Conservation (phyloP, 208 protist species). For the Tritrichomonas musculus region DNA sequence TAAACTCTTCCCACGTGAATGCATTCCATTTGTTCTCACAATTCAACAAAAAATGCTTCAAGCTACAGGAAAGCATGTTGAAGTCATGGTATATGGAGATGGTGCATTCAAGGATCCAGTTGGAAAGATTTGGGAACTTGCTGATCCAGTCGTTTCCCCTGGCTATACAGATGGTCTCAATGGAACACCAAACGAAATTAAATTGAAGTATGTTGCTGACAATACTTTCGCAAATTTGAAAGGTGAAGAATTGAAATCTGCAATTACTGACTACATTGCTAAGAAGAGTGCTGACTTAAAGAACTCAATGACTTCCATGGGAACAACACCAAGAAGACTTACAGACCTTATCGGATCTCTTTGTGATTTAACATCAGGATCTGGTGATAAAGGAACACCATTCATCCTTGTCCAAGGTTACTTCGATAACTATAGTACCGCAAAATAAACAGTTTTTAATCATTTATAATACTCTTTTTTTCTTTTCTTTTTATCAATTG, state of each 20-base stretch:
- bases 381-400: not conserved
- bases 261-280: not conserved
- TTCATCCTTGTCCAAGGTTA: not conserved
- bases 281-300: not conserved
- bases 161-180: not conserved
- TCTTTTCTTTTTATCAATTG: too few relatives aligned
- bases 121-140: not conserved
- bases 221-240: not conserved
- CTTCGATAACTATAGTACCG: not conserved
- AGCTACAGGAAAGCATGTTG: not conserved
- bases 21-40: not conserved
- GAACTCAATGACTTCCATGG: not conserved
- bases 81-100: not conserved
- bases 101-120: not conserved
- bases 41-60: not conserved
- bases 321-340: not conserved
- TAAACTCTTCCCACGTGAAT: not conserved
- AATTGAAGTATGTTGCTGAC: not conserved
- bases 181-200: conserved; percentile 1
- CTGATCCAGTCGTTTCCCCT: not conserved
- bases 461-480: too few relatives aligned
- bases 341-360: not conserved
- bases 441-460: too few relatives aligned
- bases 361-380: not conserved
- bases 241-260: not conserved